Percentiles rank a stretch among this genome's conserved stretches.
Evolutionary conservation across 371 early-diverging fungal genomes (phyloP).

Genomic region (Actinomortierella ambigua): DNA sequence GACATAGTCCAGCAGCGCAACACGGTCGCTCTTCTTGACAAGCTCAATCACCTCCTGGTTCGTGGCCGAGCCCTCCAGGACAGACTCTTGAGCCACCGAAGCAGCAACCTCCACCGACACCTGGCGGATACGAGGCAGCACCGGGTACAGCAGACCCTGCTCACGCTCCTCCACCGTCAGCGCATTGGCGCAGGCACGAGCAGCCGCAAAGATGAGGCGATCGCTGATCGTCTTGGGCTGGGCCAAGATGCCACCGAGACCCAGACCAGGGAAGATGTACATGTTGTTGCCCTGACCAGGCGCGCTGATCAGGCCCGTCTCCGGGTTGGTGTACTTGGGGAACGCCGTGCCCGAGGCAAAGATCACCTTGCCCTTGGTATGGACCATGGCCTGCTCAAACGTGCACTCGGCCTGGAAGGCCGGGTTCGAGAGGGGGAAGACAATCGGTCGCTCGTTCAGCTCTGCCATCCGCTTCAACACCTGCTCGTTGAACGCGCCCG

Average conservation of each 20-base stretch:
- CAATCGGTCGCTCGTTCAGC: conserved; percentile 81
- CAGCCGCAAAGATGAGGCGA: conserved; percentile 77
- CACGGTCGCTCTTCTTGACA: conserved; percentile 28
- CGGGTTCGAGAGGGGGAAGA: conserved; percentile 94
- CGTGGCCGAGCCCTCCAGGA: conserved; percentile 61
- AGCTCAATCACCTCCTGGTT: conserved; percentile 44
- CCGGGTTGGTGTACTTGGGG: conserved; percentile 72
- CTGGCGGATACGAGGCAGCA: conserved; percentile 81
- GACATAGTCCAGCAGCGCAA: conserved; percentile 46
- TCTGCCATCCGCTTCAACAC: conserved; percentile 71
- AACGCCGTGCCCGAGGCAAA: conserved; percentile 95
- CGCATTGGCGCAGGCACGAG: conserved; percentile 82
- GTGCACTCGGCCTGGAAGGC: conserved; percentile 89
- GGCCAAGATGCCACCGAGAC: conserved; percentile 80
- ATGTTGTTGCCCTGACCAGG: conserved; percentile 95
- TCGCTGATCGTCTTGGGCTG: conserved; percentile 76
- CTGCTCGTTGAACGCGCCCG: conserved; percentile 71
- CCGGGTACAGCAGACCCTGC: conserved; percentile 79
- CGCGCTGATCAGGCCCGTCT: conserved; percentile 54
- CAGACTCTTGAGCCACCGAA: conserved; percentile 72
- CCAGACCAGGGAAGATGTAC: conserved; percentile 92
- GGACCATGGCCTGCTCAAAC: conserved; percentile 85
- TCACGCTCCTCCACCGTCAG: conserved; percentile 69
- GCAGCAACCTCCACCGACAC: conserved; percentile 80
- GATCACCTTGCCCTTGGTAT: conserved; percentile 79